Base-by-base conservation (phyloP, 1,284 basidiomycete genomes). In the Apiotrichum mycotoxinovorans region DNA sequence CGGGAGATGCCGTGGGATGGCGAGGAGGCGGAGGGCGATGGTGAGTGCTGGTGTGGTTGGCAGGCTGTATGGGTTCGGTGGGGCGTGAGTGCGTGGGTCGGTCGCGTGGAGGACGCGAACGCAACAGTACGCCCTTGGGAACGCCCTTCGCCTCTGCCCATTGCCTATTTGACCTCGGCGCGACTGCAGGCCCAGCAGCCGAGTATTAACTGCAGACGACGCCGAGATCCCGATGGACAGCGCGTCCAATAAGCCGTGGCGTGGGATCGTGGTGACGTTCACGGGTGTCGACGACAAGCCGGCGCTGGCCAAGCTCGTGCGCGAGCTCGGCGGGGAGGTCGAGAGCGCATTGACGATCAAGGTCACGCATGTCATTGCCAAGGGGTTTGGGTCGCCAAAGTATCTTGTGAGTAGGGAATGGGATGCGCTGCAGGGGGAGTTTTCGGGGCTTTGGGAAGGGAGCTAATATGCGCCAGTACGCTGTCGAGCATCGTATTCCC, bases 281-380 rank as follows among this genome's bases (percentile, higher is more conserved):
- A 74, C 72, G 8, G 71, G 72, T 8, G 69, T 72, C 14, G 74
- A 75, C 17, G 65, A 73, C 51, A 75, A 75, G 63, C 66, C 47
- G 14, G 26, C n/a, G 27, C 55, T 74, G 15, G 52, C 57, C 2
- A 37, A 42, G 17, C 53, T 55, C 7, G 57, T 63, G 34, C 37
- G 50, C 34, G 62, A 72, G 49, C 62, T 75, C 2, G 72, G 74
- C 3, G 74, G 68, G 8, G 38, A 20, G 14, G 65, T 73, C 15
- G 70, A 73, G 47, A 66, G 61, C 34, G 72, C 72, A 2, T 55
- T 75, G 51, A 75, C 74, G 0, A 58, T 69, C 44, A 49, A 58
- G 30, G 70, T 73, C 20, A 75, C 72, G 11, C 72, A 75, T 63
- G 68, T 75, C 20, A 64, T 75, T 3, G 74, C 74, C 25, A 44